phyloP scores from a whole-genome alignment of 441 rosid species.

The Gossypium davidsonii region DNA sequence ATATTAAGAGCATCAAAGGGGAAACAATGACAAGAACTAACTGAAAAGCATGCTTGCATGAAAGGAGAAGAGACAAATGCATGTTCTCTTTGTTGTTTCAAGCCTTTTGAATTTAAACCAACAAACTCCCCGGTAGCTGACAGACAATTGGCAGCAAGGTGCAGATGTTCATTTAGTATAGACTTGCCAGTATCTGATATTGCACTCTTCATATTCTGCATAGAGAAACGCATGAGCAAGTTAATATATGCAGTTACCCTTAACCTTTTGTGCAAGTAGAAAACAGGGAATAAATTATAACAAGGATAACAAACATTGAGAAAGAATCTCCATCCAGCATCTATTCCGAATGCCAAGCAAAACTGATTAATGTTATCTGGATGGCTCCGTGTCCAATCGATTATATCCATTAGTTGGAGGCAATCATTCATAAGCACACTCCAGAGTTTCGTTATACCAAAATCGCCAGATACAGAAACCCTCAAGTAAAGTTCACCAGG shows the following conservation, averaged over 20 bases:
- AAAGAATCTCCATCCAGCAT: constrained; percentile 67
- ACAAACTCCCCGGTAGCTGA: constrained; percentile 91
- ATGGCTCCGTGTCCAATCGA: constrained; percentile 91
- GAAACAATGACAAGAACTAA: constrained; percentile 29
- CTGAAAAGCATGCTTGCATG: constrained; percentile 92
- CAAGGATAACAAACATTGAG: constrained; percentile 49
- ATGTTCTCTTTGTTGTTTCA: constrained; percentile 55
- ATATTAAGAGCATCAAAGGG: constrained; percentile 1
- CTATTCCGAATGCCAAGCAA: constrained; percentile 71
- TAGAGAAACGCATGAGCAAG: constrained; percentile 4
- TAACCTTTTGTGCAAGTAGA: not conserved
- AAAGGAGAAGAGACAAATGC: constrained; percentile 67
- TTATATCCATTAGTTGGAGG: constrained; percentile 61
- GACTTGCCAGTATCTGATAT: constrained; percentile 77
- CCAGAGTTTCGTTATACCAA: constrained; percentile 54
- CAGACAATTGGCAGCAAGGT: constrained; percentile 60
- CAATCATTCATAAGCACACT: constrained; percentile 54
- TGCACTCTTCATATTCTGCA: constrained; percentile 74
- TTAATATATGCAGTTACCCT: not conserved
- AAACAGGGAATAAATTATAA: constrained; percentile 13
- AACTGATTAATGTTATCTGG: constrained; percentile 77
- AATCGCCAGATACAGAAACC: constrained; percentile 52
- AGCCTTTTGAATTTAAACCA: constrained; percentile 70
- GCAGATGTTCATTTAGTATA: constrained; percentile 66
- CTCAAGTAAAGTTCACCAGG: constrained; percentile 75